Conservation (phyloP, 306 rosid species). For the Quercus engelmannii region DNA sequence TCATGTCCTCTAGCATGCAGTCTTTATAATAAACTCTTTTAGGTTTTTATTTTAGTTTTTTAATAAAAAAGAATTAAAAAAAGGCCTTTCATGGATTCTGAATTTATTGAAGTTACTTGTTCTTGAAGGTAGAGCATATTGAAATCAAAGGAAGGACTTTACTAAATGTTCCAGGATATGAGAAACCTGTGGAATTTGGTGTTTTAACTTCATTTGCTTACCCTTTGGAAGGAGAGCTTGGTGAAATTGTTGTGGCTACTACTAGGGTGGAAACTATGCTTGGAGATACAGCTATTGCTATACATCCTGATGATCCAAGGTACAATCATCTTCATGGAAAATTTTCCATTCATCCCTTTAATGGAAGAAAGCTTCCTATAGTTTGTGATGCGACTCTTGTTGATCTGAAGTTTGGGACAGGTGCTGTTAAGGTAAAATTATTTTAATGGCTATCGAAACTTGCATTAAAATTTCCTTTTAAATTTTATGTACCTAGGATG, state of each 20-base stretch:
- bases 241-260: slow-evolving; percentile 93
- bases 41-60: neutral
- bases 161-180: slow-evolving; percentile 77
- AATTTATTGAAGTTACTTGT: slow-evolving; percentile 17
- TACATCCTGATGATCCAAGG: slow-evolving; percentile 75
- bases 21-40: neutral
- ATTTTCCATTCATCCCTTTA: slow-evolving; percentile 85
- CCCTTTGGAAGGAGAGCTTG: slow-evolving; percentile 70
- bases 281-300: slow-evolving; percentile 92
- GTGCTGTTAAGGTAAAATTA: slow-evolving; percentile 84
- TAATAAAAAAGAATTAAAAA: neutral
- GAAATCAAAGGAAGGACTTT: slow-evolving; percentile 76
- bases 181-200: slow-evolving; percentile 81
- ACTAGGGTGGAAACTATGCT: slow-evolving; percentile 97
- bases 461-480: slow-evolving; percentile 5
- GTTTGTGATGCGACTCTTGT: slow-evolving; percentile 84
- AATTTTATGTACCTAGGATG: neutral
- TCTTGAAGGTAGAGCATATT: slow-evolving; percentile 77
- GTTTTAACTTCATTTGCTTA: slow-evolving; percentile 82
- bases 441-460: no score
- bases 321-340: slow-evolving; percentile 79
- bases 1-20: slow-evolving; percentile 2
- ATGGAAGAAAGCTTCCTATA: slow-evolving; percentile 76
- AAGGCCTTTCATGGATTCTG: neutral
- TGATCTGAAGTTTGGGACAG: slow-evolving; percentile 83